Evolutionary conservation across 768 basidiomycete genomes (phyloP), one percentile per base, ranked within the genome.

Genomic region (Gymnopilus dilepis): DNA sequence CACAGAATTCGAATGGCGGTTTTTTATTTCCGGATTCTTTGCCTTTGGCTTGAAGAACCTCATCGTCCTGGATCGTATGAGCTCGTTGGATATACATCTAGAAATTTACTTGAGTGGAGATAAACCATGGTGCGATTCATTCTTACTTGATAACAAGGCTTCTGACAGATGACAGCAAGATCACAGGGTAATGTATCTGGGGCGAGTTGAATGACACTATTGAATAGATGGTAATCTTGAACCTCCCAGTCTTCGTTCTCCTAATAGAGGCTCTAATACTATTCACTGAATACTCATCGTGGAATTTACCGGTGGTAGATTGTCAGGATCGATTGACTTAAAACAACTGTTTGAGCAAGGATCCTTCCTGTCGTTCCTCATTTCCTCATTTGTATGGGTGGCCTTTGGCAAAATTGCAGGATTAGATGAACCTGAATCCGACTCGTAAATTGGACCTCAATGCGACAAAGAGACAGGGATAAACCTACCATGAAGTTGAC

Each of bases 101-200:
- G 15, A 26, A 26, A 7, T 30, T 31, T 13, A 3, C 13, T 6
- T n/a, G n/a, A 22, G n/a, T 6, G 11, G 7, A 21, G 17, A 43
- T 34, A 64, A 70, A 8, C 67, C 45, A 71, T 68, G 31, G 0
- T 22, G 38, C 34, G 15, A 7, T n/a, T 30, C 21, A 48, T 41
- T 19, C 65, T 34, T 62, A 82, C 85, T 72, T 86, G 77, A 28
- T 72, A 69, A 59, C 86, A 88, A 9, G 78, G 75, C 60, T 77
- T 82, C 11, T 78, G 74, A 48, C 81, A 82, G 30, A 86, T 76
- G 0, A 73, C 62, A 19, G 85, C 80, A 26, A 87, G 62, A 62
- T 83, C 75, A 61, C 86, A 88, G 0, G 85, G 84, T 17, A 69
- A 63, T 21, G 78, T 60, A 57, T 86, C 80, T 7, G 86, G 83